Evolutionary conservation across 257 asterid genomes (phyloP).

Genomic region (Echites panduratus): DNA sequence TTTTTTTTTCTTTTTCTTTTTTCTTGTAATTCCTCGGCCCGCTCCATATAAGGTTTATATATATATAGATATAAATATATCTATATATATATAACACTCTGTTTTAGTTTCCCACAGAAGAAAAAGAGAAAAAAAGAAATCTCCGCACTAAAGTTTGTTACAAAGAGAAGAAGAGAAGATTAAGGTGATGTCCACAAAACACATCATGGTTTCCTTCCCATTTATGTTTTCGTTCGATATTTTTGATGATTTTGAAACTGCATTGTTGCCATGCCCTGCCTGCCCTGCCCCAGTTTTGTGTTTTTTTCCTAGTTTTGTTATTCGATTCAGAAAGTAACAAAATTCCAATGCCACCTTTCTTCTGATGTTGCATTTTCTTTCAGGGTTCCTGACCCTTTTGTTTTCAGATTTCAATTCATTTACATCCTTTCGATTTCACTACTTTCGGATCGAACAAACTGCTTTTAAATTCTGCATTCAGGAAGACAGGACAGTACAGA

Average conservation of each 20-base stretch:
- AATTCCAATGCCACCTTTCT: not conserved
- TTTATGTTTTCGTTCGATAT: not conserved
- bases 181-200: not conserved
- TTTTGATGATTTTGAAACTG: not conserved
- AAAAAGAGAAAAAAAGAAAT: not conserved
- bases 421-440: not conserved
- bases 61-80: no score
- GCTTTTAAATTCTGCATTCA: not conserved
- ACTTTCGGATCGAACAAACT: constrained; percentile 18
- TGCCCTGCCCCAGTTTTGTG: not conserved
- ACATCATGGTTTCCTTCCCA: not conserved
- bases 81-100: no score
- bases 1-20: no score
- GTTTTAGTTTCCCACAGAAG: no score
- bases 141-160: not conserved
- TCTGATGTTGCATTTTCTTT: not conserved
- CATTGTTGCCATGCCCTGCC: not conserved
- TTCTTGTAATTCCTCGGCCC: not conserved
- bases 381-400: not conserved
- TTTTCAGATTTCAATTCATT: constrained; percentile 6
- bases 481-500: no score
- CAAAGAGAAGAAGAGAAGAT: not conserved
- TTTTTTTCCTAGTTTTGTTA: not conserved
- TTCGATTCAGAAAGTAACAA: not conserved
- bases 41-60: not conserved